Evolutionary conservation across 2,329 filamentous ascomycete species (phyloP).

Genomic region (Westerdykella ornata): DNA sequence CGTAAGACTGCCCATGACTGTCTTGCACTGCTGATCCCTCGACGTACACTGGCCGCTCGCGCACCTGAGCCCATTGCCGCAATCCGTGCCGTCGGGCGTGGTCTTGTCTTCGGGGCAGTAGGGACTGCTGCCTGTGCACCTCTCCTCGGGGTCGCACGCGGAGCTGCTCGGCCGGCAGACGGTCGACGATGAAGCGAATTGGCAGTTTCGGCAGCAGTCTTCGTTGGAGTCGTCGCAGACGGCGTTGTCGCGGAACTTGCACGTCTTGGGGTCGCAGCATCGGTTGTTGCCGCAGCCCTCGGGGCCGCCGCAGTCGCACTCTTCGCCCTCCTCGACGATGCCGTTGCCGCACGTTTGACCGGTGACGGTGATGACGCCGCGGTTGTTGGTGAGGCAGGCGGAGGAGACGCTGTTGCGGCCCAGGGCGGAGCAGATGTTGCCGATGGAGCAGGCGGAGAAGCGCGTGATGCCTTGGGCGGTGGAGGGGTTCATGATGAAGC

Average conservation of each 20-base stretch:
- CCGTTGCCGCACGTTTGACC: conserved; percentile 90
- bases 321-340: conserved; percentile 88
- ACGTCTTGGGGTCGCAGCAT: conserved; percentile 82
- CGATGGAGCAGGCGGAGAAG: conserved; percentile 85
- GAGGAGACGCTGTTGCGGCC: conserved; percentile 69
- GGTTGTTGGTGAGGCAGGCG: conserved; percentile 76
- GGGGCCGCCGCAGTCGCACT: conserved; percentile 88
- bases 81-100: conserved; percentile 62
- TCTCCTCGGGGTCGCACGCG: conserved; percentile 77
- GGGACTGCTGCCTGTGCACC: conserved; percentile 65
- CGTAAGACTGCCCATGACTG: conserved; percentile 69
- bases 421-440: conserved; percentile 88
- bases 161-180: conserved; percentile 78
- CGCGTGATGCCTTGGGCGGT: conserved; percentile 63
- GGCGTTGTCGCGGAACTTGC: conserved; percentile 69
- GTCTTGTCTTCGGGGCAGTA: conserved; percentile 68
- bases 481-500: conserved; percentile 94
- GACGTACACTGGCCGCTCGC: conserved; percentile 93
- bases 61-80: conserved; percentile 67
- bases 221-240: conserved; percentile 82
- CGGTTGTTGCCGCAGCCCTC: conserved; percentile 63
- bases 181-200: conserved; percentile 59
- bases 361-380: conserved; percentile 70
- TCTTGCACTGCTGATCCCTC: conserved; percentile 80
- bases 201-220: conserved; percentile 70